These are phyloP conservation scores for Peronosclerospora sorghi DNA, from an alignment of 352 stramenopile species.

Conservation along the genomic window DNA sequence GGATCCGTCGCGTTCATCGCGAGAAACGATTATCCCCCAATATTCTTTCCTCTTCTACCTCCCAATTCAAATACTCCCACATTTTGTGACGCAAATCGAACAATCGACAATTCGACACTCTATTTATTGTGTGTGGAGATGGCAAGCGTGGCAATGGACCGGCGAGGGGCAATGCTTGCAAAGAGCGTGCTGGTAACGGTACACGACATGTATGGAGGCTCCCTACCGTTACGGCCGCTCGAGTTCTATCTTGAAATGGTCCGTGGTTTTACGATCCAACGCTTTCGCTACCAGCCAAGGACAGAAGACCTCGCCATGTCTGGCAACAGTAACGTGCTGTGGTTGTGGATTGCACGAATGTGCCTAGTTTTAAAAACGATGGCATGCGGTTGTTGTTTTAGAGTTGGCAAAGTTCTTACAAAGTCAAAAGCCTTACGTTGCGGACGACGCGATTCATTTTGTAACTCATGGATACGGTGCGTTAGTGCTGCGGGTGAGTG, in stretches of 20 bases:
- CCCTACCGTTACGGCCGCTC: conserved; percentile 31
- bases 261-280: conserved; percentile 30
- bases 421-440: conserved; percentile 48
- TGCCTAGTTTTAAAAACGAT: no score
- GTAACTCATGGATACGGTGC: conserved; percentile 66
- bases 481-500: conserved; percentile 43
- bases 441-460: conserved; percentile 49
- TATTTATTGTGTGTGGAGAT: conserved; percentile 8
- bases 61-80: neutral
- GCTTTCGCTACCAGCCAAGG: conserved; percentile 38
- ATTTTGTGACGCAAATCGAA: neutral
- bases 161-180: conserved; percentile 28
- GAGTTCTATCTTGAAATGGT: conserved; percentile 30
- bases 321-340: conserved; percentile 20
- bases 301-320: conserved; percentile 26
- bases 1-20: conserved; percentile 87
- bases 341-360: neutral
- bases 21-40: no score
- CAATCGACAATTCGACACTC: neutral
- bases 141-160: conserved; percentile 37
- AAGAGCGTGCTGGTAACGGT: conserved; percentile 51
- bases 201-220: conserved; percentile 48
- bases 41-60: neutral
- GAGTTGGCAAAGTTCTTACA: conserved; percentile 42
- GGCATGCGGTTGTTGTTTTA: neutral